Evolutionary conservation across 2,329 filamentous ascomycete genomes (phyloP).

Genomic region (Calonectria multiphialidica): DNA sequence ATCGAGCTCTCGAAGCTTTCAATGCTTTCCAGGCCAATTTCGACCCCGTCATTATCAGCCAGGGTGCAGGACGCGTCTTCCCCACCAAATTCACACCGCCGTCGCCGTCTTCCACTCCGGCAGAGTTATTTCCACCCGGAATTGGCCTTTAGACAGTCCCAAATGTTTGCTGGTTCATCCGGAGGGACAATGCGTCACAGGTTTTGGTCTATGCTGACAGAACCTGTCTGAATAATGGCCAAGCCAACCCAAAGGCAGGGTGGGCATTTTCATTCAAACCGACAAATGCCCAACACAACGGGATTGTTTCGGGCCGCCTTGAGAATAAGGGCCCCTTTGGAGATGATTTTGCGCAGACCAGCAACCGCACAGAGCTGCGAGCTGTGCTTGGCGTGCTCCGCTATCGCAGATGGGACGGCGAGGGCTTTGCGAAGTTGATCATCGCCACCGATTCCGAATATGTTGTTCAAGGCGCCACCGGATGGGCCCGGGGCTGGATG

Average conservation of each 20-base stretch:
- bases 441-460: slow-evolving; percentile 47
- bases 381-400: slow-evolving; percentile 24
- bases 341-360: slow-evolving; percentile 53
- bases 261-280: slow-evolving; percentile 52
- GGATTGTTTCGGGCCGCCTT: slow-evolving; percentile 46
- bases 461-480: slow-evolving; percentile 22
- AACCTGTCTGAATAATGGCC: slow-evolving; percentile 57
- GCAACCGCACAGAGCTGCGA: slow-evolving; percentile 49
- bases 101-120: slow-evolving; percentile 10
- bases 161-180: no score
- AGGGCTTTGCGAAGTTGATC: slow-evolving; percentile 52
- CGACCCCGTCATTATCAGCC: neutral
- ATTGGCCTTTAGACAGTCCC: neutral
- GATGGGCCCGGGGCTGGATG: slow-evolving; percentile 33
- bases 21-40: no score
- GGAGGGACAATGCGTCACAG: slow-evolving; percentile 11
- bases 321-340: slow-evolving; percentile 58
- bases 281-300: neutral
- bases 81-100: slow-evolving; percentile 31
- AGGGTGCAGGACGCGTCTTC: slow-evolving; percentile 25
- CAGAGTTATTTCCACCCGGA: slow-evolving; percentile 10
- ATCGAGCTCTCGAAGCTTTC: no score
- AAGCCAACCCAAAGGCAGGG: slow-evolving; percentile 51
- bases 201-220: slow-evolving; percentile 59
- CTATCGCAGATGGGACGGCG: slow-evolving; percentile 36